These are phyloP conservation scores for Cladosporium sp. DNA, from an alignment of 2,329 filamentous ascomycete species.

Conservation along the genomic window DNA sequence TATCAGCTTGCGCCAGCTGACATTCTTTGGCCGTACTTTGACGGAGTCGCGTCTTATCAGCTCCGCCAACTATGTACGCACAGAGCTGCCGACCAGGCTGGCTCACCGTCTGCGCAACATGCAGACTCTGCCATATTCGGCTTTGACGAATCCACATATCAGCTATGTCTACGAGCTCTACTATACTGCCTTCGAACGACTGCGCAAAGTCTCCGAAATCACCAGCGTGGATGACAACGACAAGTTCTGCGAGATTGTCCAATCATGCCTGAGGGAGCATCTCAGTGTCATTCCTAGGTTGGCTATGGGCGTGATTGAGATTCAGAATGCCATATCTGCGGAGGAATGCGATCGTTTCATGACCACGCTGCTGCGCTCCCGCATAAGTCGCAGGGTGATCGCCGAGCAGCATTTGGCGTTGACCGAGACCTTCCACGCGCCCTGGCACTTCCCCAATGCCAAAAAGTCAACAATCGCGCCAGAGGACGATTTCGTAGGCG, in stretches of 20 bases:
- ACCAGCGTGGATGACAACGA: conserved; percentile 87
- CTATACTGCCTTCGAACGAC: conserved; percentile 90
- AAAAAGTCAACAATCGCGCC: conserved; percentile 56
- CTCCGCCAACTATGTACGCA: conserved; percentile 95
- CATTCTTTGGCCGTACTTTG: conserved; percentile 91
- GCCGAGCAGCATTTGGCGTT: conserved; percentile 95
- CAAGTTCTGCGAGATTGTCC: conserved; percentile 73
- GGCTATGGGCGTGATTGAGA: conserved; percentile 90
- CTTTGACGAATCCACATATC: conserved; percentile 92
- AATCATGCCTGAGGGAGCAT: conserved; percentile 77
- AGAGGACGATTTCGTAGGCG: conserved; percentile 84
- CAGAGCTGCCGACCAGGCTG: conserved; percentile 83
- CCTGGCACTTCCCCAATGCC: conserved; percentile 81
- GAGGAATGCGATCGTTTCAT: conserved; percentile 88
- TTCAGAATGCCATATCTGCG: conserved; percentile 73
- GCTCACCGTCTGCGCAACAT: conserved; percentile 95
- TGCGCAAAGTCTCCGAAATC: conserved; percentile 80
- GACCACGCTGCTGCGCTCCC: conserved; percentile 85
- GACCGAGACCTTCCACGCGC: conserved; percentile 87
- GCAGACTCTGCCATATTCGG: conserved; percentile 91
- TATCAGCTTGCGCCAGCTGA: conserved; percentile 94
- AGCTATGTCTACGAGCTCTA: conserved; percentile 95
- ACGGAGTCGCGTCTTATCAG: conserved; percentile 85
- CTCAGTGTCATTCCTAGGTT: conserved; percentile 90
- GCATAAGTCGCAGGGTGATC: conserved; percentile 93